Conservation (phyloP, 2,329 filamentous ascomycete genomes). For the Pseudovirgaria hyperparasitica region DNA sequence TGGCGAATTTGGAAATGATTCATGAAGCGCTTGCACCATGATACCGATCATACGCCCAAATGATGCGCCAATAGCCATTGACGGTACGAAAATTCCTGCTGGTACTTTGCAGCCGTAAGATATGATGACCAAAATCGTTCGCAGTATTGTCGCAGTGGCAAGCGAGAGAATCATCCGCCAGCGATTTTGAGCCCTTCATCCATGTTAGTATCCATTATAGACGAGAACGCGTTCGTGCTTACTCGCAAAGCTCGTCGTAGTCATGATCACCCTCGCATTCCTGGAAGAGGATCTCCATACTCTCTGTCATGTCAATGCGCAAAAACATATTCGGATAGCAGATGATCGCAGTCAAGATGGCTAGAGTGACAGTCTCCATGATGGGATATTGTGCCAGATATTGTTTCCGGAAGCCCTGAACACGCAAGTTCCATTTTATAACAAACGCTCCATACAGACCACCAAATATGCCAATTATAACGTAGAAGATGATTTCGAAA, state of each 20-base stretch:
- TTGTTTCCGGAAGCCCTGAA: conserved; percentile 86
- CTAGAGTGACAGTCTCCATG: conserved; percentile 73
- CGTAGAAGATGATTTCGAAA: conserved; percentile 88
- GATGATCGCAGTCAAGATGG: conserved; percentile 73
- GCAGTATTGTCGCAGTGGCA: conserved; percentile 64
- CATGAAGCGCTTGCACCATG: conserved; percentile 77
- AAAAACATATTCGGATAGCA: conserved; percentile 95
- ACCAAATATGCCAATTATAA: conserved; percentile 83
- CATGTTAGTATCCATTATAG: neutral
- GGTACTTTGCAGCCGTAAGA: conserved; percentile 98
- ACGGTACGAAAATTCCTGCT: conserved; percentile 93
- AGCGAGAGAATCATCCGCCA: conserved; percentile 70
- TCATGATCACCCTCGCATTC: conserved; percentile 85
- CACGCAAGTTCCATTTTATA: conserved; percentile 92
- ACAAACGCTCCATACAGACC: conserved; percentile 93
- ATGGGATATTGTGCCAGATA: conserved; percentile 77
- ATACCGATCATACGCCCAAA: conserved; percentile 94
- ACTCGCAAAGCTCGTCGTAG: conserved; percentile 82
- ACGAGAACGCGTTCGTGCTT: too few species aligned
- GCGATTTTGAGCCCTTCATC: conserved; percentile 39
- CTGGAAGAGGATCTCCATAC: conserved; percentile 93
- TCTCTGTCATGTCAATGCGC: conserved; percentile 96
- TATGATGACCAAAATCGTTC: conserved; percentile 77
- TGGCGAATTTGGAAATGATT: conserved; percentile 64
- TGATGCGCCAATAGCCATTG: conserved; percentile 91